Evolutionary conservation across 495 filamentous ascomycete genomes (phyloP), one percentile per base, ranked within the genome.

Genomic region (Penicillium simplicissimum): DNA sequence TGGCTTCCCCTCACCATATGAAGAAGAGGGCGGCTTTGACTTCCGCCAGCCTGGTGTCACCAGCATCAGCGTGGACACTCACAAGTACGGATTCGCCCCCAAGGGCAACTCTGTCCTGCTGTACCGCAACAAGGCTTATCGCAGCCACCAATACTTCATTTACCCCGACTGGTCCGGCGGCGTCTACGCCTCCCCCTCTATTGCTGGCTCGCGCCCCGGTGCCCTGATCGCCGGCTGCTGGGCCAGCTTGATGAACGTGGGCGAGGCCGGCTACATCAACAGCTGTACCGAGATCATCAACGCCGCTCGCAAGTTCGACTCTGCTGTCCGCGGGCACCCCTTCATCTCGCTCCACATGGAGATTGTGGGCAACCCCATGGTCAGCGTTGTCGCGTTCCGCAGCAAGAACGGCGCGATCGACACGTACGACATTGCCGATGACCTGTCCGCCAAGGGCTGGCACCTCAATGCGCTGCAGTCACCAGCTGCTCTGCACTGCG

Each of bases 71-170:
- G 96, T 94, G 70, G 95, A 99, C 72, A 99, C 95, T 33, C 95
- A 98, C 79, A 98, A 98, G 74, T 98, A 99, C 73, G 95, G 95
- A 25, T 99, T 99, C 75, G 96, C 95, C 0, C 95, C 95, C 23
- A 98, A 98, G 76, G 95, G 95, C 57, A 98, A 95, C 80, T 91
- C 87, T 31, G 93, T 92, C 9, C 76, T 97, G 17, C 85, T 99
- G 56, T 98, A 98, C 81, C 91, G 96, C 68, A 90, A 84, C 57
- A 79, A 86, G 42, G 75, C 84, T 45, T 85, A 96, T 51, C 87
- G 95, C 61, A 81, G 83, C 37, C 90, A 97, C 71, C 95, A 97
- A 72, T 99, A 99, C 81, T 98, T 96, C 74, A 86, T 99, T 73
- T 92, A 90, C 37, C 88, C 96, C 6, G 88, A 94, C 73, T 99